Evolutionary conservation across 352 stramenopile species (phyloP).

Genomic region (Phytophthora idaei): DNA sequence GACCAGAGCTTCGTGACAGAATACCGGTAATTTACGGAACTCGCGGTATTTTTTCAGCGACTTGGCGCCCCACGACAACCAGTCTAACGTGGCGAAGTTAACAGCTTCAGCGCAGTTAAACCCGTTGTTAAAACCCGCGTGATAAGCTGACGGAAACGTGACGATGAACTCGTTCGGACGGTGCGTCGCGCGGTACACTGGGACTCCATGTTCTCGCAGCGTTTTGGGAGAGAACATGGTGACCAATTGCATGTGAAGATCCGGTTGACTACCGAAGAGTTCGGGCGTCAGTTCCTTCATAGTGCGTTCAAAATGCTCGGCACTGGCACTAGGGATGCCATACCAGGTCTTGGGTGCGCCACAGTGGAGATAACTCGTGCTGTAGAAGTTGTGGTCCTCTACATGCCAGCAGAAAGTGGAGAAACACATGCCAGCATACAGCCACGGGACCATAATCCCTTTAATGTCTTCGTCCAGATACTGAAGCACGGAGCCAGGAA

Average conservation of each 20-base stretch:
- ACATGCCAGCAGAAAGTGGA: slow-evolving; percentile 99
- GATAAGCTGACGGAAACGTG: slow-evolving; percentile 98
- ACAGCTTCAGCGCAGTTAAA: slow-evolving; percentile 94
- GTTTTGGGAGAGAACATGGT: slow-evolving; percentile 85
- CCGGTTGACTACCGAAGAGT: slow-evolving; percentile 94
- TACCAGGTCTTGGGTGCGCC: slow-evolving; percentile 99
- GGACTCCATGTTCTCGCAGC: slow-evolving; percentile 85
- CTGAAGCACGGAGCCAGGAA: slow-evolving; percentile 93
- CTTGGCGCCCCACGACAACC: slow-evolving; percentile 82
- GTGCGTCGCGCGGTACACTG: slow-evolving; percentile 95
- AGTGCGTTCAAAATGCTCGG: slow-evolving; percentile 91
- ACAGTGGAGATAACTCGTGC: slow-evolving; percentile 98
- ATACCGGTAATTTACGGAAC: slow-evolving; percentile 84
- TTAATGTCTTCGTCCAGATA: slow-evolving; percentile 98
- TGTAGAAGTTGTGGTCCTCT: slow-evolving; percentile 99
- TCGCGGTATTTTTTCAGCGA: slow-evolving; percentile 77
- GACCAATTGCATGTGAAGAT: slow-evolving; percentile 94
- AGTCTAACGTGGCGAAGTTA: slow-evolving; percentile 91
- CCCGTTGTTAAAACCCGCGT: slow-evolving; percentile 97
- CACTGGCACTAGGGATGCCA: slow-evolving; percentile 92
- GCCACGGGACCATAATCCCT: slow-evolving; percentile 99
- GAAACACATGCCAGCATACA: slow-evolving; percentile 99
- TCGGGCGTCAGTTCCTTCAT: slow-evolving; percentile 94
- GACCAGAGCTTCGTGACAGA: slow-evolving; percentile 86
- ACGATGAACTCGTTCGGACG: slow-evolving; percentile 98